Base-by-base conservation (phyloP, 2,329 filamentous ascomycete genomes). In the Cladosporium velox region DNA sequence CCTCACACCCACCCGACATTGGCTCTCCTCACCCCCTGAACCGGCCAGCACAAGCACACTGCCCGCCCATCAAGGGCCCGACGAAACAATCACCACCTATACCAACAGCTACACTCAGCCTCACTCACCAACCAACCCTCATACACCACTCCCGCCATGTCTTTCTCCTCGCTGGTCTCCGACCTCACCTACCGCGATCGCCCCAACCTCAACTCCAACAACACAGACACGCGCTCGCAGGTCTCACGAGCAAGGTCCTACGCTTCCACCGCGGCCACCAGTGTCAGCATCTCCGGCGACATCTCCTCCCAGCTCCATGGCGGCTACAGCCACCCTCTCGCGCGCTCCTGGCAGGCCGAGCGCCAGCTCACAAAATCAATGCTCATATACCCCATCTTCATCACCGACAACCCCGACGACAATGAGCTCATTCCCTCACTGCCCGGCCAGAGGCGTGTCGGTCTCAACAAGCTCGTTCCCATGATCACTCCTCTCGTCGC, bases 381-480 rank as follows among this genome's bases (percentile, higher is more conserved):
- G 95, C 90, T 99, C 74, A 97, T 99, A 75, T 98, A 96, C 81
- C 95, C 95, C 14, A 86, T 99, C 71, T 99, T 99, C 83, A 88
- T 99, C 70, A 96, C 95, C 74, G 95, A 99, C 79, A 88, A 91
- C 75, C 91, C 94, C 41, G 92, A 98, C 75, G 94, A 98, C 81
- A 91, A 97, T 82, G 91, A 90, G 15, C 85, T 91, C 18, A 96
- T 99, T 66, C 90, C 93, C 60, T 97, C 93, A 24, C 87, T 99
- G 4, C 95, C 95, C 1, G 92, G 93, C 77, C 94, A 98, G 79
- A 84, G 90, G 79, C 93, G 94, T 75, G 89, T 93, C 67, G 94
- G 95, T 69, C 77, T 98, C 76, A 96, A 96, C 83, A 91, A 89
- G 73, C 79, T 98, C 66, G 85, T 96, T 7, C 87, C 92, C 8